A percentile compares a stretch with the other conserved stretches of the same genome.
Evolutionary conservation across 768 basidiomycete genomes (phyloP).

Genomic region (Termitomyces sp.): DNA sequence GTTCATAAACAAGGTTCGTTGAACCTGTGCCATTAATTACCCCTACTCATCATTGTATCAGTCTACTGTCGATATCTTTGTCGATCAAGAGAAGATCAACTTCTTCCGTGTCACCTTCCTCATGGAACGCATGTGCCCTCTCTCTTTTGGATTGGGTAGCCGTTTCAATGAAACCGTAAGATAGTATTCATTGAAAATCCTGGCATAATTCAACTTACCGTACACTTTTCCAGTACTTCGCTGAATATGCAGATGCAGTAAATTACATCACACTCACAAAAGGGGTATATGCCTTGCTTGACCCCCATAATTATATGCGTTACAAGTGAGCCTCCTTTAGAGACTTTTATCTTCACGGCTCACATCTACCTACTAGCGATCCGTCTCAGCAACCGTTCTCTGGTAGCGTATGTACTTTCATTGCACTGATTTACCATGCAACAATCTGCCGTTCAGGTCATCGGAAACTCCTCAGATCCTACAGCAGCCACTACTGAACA

Average conservation of each 20-base stretch:
- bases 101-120: slow-evolving; percentile 44
- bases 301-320: slow-evolving; percentile 45
- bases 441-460: slow-evolving; percentile 25
- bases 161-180: slow-evolving; percentile 39
- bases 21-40: background rate
- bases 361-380: slow-evolving; percentile 21
- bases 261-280: slow-evolving; percentile 36
- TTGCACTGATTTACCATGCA: background rate
- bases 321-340: slow-evolving; percentile 30
- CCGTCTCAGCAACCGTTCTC: slow-evolving; percentile 36
- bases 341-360: background rate
- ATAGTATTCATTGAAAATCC: background rate
- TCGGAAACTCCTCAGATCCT: slow-evolving; percentile 37
- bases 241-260: slow-evolving; percentile 35
- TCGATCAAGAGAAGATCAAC: slow-evolving; percentile 42
- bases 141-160: slow-evolving; percentile 31
- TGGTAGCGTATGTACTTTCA: slow-evolving; percentile 28
- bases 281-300: slow-evolving; percentile 36
- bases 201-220: background rate
- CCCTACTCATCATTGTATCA: background rate
- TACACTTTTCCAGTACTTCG: slow-evolving; percentile 29
- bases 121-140: slow-evolving; percentile 39
- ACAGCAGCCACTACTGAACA: slow-evolving; percentile 38
- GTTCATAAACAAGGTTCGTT: slow-evolving; percentile 40
- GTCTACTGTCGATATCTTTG: slow-evolving; percentile 19